These are phyloP conservation scores for Colletotrichum tanaceti DNA, from an alignment of 2,329 filamentous ascomycete genomes.

Conservation along the genomic window DNA sequence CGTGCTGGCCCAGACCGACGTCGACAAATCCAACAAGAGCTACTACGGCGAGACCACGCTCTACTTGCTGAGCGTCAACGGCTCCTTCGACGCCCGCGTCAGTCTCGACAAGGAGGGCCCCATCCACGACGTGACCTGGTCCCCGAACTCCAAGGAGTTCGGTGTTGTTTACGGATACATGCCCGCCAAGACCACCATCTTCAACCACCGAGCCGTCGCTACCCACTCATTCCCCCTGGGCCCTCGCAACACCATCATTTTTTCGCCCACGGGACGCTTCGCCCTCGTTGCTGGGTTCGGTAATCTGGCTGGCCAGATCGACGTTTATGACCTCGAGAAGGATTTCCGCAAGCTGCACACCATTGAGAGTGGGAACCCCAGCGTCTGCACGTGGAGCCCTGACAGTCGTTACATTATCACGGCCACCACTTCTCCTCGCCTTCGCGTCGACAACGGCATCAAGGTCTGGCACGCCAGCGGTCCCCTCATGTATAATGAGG, in stretches of 20 bases:
- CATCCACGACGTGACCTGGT: conserved; percentile 99
- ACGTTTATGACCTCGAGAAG: conserved; percentile 95
- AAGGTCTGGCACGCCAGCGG: conserved; percentile 95
- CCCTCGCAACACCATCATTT: conserved; percentile 93
- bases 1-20: conserved; percentile 96
- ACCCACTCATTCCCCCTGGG: conserved; percentile 87
- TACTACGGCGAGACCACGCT: conserved; percentile 99
- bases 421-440: conserved; percentile 93
- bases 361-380: conserved; percentile 95
- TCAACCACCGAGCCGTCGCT: conserved; percentile 86
- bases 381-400: conserved; percentile 96
- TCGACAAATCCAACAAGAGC: conserved; percentile 98
- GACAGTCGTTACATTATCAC: conserved; percentile 96
- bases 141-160: conserved; percentile 96
- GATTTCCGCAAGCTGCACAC: conserved; percentile 93
- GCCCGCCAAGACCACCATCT: conserved; percentile 99
- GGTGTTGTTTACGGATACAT: conserved; percentile 98
- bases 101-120: conserved; percentile 96
- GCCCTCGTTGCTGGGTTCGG: conserved; percentile 96
- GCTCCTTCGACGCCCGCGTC: conserved; percentile 91
- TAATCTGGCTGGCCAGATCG: conserved; percentile 96
- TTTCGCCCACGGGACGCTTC: conserved; percentile 93
- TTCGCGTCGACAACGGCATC: conserved; percentile 96
- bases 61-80: conserved; percentile 92
- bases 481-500: conserved; percentile 91